Conservation (phyloP, 2,329 filamentous ascomycete genomes). For the Aplosporella prunicola region DNA sequence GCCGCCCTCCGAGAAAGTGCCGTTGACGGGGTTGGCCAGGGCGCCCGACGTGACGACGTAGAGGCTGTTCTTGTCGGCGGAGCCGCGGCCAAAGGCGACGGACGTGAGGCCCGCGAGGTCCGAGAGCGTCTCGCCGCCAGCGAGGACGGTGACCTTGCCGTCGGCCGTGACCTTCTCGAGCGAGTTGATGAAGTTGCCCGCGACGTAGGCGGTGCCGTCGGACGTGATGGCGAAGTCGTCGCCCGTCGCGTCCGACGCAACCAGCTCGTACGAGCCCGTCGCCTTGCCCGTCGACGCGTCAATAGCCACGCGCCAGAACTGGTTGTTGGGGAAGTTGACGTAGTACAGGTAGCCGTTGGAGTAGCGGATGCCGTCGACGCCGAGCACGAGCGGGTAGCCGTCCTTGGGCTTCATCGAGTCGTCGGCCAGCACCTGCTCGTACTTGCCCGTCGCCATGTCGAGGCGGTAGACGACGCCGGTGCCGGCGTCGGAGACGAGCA, state of each 20-base stretch:
- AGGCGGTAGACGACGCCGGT: conserved; percentile 15
- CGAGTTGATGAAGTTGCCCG: too few species aligned
- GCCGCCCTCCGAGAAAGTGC: conserved; percentile 16
- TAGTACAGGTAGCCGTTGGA: conserved; percentile 16
- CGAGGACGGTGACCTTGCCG: conserved; percentile 12
- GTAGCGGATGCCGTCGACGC: conserved; percentile 20
- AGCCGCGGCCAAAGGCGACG: conserved; percentile 14
- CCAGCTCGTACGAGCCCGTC: background rate
- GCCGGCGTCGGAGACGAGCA: conserved; percentile 19
- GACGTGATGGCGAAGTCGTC: conserved; percentile 10
- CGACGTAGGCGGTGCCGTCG: too few species aligned
- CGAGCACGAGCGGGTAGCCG: conserved; percentile 11
- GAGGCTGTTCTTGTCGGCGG: conserved; percentile 13
- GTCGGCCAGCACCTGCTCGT: conserved; percentile 13
- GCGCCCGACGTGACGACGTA: conserved; percentile 21
- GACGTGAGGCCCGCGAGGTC: conserved; percentile 14
- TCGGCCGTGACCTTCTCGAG: conserved; percentile 10
- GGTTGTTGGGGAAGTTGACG: conserved; percentile 13
- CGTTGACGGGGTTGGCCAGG: conserved; percentile 14
- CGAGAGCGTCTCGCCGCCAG: conserved; percentile 5
- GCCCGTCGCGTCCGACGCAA: background rate
- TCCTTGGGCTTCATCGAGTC: conserved; percentile 12
- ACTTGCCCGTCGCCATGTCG: conserved; percentile 11
- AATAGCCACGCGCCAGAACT: conserved; percentile 15
- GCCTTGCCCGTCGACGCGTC: conserved; percentile 10